Percentiles rank a stretch among this genome's conserved stretches.
Conservation (phyloP, 345 rosid genomes). For the Reutealis trisperma region DNA sequence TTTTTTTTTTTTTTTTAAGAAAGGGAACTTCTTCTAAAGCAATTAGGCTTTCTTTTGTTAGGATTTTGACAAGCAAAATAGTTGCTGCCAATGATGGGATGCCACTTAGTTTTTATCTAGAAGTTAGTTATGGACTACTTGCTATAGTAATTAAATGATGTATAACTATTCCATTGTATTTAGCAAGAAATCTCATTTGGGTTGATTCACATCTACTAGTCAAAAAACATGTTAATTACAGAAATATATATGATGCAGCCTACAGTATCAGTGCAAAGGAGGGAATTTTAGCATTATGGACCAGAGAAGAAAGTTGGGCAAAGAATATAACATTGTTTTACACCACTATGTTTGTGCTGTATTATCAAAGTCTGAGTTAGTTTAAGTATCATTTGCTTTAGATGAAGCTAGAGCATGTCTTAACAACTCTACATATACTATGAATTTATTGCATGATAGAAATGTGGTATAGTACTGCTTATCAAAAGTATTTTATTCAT, state of each 20-base stretch:
- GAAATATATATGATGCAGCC: not conserved
- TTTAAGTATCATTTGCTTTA: too few relatives aligned
- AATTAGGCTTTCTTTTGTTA: not conserved
- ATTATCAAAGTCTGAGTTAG: not conserved
- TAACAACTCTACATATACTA: too few relatives aligned
- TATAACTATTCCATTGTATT: not conserved
- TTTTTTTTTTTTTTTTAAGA: too few relatives aligned
- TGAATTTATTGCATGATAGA: too few relatives aligned
- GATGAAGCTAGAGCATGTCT: too few relatives aligned
- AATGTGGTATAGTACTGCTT: too few relatives aligned
- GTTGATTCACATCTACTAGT: not conserved
- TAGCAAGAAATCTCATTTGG: not conserved
- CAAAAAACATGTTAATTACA: not conserved
- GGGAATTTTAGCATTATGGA: not conserved
- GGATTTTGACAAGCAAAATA: not conserved
- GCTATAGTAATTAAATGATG: not conserved
- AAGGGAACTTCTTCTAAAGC: too few relatives aligned
- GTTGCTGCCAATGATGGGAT: not conserved
- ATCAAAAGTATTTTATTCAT: too few relatives aligned
- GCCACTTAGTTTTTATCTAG: not conserved
- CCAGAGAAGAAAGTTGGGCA: not conserved
- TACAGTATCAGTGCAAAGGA: not conserved
- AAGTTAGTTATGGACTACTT: not conserved
- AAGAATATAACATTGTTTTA: not conserved
- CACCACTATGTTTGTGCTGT: not conserved